These are phyloP conservation scores for Bolboschoenus planiculmis DNA, from an alignment of 176 grass and related monocot species.

Conservation along the genomic window DNA sequence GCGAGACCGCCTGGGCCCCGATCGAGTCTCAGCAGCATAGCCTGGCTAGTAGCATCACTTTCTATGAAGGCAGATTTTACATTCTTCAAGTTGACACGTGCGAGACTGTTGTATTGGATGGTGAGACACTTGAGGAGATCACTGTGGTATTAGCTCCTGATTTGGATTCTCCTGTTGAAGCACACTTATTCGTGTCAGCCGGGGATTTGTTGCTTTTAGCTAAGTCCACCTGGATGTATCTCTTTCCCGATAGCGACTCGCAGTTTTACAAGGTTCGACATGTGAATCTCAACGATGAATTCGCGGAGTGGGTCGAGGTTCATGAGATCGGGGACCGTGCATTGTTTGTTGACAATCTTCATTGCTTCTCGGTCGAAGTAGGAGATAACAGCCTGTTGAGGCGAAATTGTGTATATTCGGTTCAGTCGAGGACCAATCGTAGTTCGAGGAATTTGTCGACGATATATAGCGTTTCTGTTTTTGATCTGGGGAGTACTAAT, in stretches of 20 bases:
- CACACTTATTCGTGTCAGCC: not conserved
- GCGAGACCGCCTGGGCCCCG: not conserved
- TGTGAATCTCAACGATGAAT: not conserved
- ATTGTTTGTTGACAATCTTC: conserved; percentile 16
- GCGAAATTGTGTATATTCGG: conserved; percentile 14
- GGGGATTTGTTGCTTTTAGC: not conserved
- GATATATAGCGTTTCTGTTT: not conserved
- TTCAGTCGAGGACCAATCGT: not conserved
- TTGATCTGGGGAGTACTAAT: not conserved
- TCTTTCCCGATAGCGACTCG: conserved; percentile 13
- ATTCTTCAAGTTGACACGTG: not conserved
- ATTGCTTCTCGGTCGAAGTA: conserved; percentile 7
- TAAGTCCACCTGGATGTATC: conserved; percentile 13
- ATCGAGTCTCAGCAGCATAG: not conserved
- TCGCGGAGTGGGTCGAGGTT: conserved; percentile 14
- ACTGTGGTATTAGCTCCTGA: not conserved
- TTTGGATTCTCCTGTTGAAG: not conserved
- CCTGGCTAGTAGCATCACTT: conserved; percentile 1
- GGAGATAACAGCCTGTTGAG: not conserved
- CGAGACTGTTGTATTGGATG: not conserved
- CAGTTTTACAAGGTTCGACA: conserved; percentile 9
- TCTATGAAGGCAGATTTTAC: conserved; percentile 4
- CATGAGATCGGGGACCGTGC: not conserved
- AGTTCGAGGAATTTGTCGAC: not conserved
- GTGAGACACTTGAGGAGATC: not conserved